Percentiles rank a stretch among this genome's conserved stretches.
Evolutionary conservation across 2,329 filamentous ascomycete species (phyloP).

Genomic region (Sordariomycetes sp.): DNA sequence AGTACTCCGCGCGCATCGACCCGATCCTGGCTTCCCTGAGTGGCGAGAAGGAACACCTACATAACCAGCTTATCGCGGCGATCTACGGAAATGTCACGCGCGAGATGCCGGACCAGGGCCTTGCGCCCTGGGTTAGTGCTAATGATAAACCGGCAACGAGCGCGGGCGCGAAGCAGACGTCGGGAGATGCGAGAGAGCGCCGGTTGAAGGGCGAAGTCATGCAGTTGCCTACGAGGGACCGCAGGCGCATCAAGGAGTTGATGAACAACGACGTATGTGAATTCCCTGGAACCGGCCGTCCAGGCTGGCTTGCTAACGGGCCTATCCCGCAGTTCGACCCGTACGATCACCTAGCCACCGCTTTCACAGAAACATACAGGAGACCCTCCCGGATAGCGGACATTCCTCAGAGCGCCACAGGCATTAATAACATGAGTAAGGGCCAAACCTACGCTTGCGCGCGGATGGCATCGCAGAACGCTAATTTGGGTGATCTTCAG

Average conservation of each 20-base stretch:
- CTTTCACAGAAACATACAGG: conserved; percentile 40
- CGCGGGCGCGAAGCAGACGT: conserved; percentile 49
- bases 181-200: conserved; percentile 55
- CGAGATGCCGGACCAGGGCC: conserved; percentile 56
- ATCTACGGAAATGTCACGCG: conserved; percentile 60
- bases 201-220: conserved; percentile 59
- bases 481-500: conserved; percentile 21
- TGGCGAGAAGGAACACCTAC: conserved; percentile 51
- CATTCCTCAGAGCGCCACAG: conserved; percentile 55
- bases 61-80: conserved; percentile 57
- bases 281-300: background rate
- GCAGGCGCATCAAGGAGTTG: conserved; percentile 56
- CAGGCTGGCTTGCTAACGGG: background rate
- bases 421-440: conserved; percentile 73
- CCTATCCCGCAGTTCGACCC: conserved; percentile 35
- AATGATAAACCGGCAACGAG: conserved; percentile 54
- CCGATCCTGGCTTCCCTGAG: conserved; percentile 45
- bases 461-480: background rate
- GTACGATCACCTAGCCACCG: conserved; percentile 38
- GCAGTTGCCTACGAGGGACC: conserved; percentile 56
- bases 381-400: conserved; percentile 39
- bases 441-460: conserved; percentile 5
- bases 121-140: conserved; percentile 61
- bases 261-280: conserved; percentile 46
- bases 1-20: conserved; percentile 49